These are phyloP conservation scores for Scytalidium sp. DNA, from an alignment of 2,329 filamentous ascomycete genomes.

Conservation along the genomic window DNA sequence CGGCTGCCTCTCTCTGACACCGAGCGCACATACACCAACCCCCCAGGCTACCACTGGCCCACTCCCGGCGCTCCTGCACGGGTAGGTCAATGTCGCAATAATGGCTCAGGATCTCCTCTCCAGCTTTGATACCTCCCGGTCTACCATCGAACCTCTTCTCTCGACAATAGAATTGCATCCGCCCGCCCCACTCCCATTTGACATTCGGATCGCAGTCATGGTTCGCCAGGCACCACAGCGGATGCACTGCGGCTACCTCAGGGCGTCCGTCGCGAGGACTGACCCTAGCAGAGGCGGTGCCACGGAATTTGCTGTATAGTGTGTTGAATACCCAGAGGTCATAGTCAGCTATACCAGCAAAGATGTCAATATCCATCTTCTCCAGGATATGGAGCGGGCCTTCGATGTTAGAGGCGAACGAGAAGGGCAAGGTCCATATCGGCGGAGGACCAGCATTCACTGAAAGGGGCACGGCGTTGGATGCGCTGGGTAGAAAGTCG, in stretches of 20 bases:
- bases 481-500: conserved; percentile 54
- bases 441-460: conserved; percentile 55
- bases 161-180: conserved; percentile 67
- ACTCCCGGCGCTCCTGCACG: conserved; percentile 80
- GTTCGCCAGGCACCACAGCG: conserved; percentile 94
- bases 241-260: conserved; percentile 90
- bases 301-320: conserved; percentile 87
- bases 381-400: conserved; percentile 74
- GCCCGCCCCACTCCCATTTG: conserved; percentile 86
- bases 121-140: conserved; percentile 65
- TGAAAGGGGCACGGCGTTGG: conserved; percentile 52
- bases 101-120: conserved; percentile 87
- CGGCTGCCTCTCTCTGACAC: conserved; percentile 68
- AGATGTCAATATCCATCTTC: conserved; percentile 82
- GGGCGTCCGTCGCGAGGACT: conserved; percentile 75
- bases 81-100: conserved; percentile 84
- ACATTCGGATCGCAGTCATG: conserved; percentile 96
- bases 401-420: conserved; percentile 72
- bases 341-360: conserved; percentile 52
- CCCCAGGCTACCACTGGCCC: conserved; percentile 83
- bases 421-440: conserved; percentile 71
- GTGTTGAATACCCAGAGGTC: conserved; percentile 88
- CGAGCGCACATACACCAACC: conserved; percentile 84
- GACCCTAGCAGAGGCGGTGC: conserved; percentile 84
- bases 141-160: conserved; percentile 52